phyloP scores from a whole-genome alignment of 257 asterid species.

The Plantago major region DNA sequence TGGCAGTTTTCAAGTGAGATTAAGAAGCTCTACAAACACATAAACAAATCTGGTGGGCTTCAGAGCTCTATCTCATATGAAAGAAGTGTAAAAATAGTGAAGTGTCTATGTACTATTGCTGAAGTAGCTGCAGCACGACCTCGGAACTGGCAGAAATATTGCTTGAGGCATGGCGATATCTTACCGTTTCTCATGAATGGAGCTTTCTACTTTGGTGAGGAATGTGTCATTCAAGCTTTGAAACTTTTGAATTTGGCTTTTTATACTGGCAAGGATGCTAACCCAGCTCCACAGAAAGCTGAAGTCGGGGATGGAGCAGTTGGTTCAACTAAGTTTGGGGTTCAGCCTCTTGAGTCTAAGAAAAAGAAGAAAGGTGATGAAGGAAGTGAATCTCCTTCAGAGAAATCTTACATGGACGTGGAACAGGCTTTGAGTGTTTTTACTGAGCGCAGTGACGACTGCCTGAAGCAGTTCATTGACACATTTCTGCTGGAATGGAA shows the following conservation, averaged over 20 bases:
- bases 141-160: conserved; percentile 97
- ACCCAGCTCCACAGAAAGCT: conserved; percentile 63
- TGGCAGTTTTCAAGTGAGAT: conserved; percentile 95
- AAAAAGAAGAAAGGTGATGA: conserved; percentile 97
- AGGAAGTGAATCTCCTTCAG: conserved; percentile 63
- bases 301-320: conserved; percentile 65
- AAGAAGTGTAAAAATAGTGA: conserved; percentile 92
- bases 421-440: conserved; percentile 75
- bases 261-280: conserved; percentile 75
- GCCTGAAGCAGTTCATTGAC: conserved; percentile 76
- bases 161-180: conserved; percentile 76
- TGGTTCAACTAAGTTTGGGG: conserved; percentile 56
- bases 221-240: conserved; percentile 79
- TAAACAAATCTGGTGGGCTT: conserved; percentile 91
- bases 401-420: conserved; percentile 92
- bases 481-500: conserved; percentile 91
- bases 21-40: conserved; percentile 83
- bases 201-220: conserved; percentile 86
- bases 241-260: conserved; percentile 88
- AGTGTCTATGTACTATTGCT: conserved; percentile 80
- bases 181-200: conserved; percentile 79
- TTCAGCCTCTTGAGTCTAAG: conserved; percentile 65
- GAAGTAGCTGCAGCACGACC: conserved; percentile 96
- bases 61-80: conserved; percentile 81
- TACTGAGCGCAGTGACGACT: conserved; percentile 65